Conservation (phyloP, 2,329 filamentous ascomycete species). For the Clonostachys chloroleuca region DNA sequence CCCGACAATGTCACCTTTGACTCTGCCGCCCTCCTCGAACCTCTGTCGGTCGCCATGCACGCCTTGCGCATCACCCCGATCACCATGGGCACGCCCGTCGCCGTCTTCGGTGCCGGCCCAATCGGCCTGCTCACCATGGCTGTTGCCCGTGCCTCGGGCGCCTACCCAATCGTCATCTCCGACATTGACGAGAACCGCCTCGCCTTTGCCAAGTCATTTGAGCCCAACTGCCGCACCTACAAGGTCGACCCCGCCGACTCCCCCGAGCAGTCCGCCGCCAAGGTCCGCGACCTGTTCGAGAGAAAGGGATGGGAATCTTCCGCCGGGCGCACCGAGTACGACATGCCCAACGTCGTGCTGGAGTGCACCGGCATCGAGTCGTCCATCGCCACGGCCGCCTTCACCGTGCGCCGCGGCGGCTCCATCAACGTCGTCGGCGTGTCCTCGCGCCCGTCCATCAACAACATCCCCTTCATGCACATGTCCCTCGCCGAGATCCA, state of each 20-base stretch:
- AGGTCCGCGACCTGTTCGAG: conserved; percentile 38
- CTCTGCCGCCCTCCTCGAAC: conserved; percentile 60
- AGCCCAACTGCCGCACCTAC: conserved; percentile 3
- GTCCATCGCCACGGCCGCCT: conserved; percentile 55
- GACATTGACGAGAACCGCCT: conserved; percentile 42
- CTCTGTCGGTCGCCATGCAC: conserved; percentile 58
- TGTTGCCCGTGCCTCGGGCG: conserved; percentile 55
- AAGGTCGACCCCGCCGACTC: conserved; percentile 1
- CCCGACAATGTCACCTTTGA: conserved; percentile 51
- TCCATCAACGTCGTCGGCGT: conserved; percentile 62
- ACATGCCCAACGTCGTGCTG: conserved; percentile 52
- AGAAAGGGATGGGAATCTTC: conserved; percentile 11
- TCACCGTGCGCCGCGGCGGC: conserved; percentile 51
- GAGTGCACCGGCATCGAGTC: conserved; percentile 66
- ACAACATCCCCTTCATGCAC: conserved; percentile 54
- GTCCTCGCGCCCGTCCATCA: conserved; percentile 28
- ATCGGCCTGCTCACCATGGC: conserved; percentile 59
- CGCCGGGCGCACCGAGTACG: conserved; percentile 36
- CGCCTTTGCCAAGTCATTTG: conserved; percentile 1
- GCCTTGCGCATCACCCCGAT: conserved; percentile 50
- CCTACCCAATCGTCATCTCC: conserved; percentile 59
- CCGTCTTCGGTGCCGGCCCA: conserved; percentile 59
- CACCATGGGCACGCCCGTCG: conserved; percentile 47
- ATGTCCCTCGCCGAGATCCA: conserved; percentile 58
- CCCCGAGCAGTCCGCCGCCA: conserved; percentile 1